Percentiles rank a stretch among this genome's conserved stretches.
Evolutionary conservation across 257 asterid genomes (phyloP).

Genomic region (Lycium ferocissimum): DNA sequence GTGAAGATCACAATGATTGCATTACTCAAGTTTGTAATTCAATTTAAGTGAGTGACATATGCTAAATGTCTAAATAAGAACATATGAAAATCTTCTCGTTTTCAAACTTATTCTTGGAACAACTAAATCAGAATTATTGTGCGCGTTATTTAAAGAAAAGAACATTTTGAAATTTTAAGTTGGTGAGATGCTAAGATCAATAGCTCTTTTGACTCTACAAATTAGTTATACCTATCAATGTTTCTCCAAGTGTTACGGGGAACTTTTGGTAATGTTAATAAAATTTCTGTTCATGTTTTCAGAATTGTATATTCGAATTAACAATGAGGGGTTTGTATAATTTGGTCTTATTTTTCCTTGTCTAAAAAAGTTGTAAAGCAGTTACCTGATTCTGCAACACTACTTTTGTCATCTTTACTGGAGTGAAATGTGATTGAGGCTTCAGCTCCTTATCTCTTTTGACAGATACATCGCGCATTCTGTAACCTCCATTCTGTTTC

Average conservation of each 20-base stretch:
- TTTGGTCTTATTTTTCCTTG: background rate
- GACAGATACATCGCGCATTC: background rate
- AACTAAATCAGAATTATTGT: background rate
- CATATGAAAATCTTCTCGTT: background rate
- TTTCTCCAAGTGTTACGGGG: background rate
- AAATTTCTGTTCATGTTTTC: background rate
- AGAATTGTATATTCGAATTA: background rate
- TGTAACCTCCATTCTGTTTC: background rate
- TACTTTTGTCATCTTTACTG: background rate
- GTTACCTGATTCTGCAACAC: slow-evolving; percentile 7
- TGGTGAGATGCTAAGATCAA: background rate
- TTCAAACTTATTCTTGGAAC: background rate
- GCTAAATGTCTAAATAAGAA: background rate
- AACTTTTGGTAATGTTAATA: background rate
- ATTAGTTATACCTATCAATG: background rate
- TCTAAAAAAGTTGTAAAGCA: background rate
- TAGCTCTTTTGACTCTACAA: background rate
- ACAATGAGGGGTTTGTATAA: background rate
- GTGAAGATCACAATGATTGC: background rate
- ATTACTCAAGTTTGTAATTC: background rate
- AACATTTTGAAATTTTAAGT: background rate
- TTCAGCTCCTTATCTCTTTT: background rate
- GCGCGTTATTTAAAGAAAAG: background rate
- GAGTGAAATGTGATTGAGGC: background rate
- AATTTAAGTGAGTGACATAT: background rate